phyloP scores from a whole-genome alignment of 805 yeast species.

The Blastobotrys attinorum region DNA sequence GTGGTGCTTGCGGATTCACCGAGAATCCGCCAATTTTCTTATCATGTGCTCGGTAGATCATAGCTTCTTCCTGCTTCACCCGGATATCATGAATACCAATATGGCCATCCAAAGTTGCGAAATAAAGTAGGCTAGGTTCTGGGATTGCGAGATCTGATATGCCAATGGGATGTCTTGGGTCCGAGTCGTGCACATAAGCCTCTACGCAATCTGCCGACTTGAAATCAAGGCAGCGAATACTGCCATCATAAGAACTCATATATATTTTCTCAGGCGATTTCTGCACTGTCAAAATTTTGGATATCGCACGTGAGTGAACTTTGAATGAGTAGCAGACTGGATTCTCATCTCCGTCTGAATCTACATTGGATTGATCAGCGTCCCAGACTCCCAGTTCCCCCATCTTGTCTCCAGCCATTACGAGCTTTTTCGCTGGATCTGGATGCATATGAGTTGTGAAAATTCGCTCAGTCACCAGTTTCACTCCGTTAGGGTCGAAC shows the following conservation, averaged over 20 bases:
- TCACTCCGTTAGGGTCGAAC: constrained; percentile 63
- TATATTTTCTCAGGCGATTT: constrained; percentile 47
- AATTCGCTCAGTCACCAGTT: constrained; percentile 59
- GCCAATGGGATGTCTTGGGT: constrained; percentile 43
- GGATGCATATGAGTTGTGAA: constrained; percentile 77
- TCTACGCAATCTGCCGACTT: constrained; percentile 52
- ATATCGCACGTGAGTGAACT: constrained; percentile 68
- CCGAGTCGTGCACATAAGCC: constrained; percentile 46
- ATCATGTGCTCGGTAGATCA: constrained; percentile 60
- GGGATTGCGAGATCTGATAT: constrained; percentile 66
- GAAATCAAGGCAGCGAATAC: constrained; percentile 66
- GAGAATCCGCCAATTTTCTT: constrained; percentile 89
- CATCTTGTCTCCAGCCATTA: constrained; percentile 82
- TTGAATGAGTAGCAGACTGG: constrained; percentile 53
- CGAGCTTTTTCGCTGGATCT: constrained; percentile 46
- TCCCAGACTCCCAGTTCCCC: constrained; percentile 91
- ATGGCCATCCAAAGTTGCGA: constrained; percentile 75
- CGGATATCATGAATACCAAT: constrained; percentile 71
- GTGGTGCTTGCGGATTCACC: constrained; percentile 57
- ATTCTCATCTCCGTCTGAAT: constrained; percentile 26
- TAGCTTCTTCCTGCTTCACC: constrained; percentile 30
- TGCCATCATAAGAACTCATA: constrained; percentile 82
- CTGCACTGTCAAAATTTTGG: constrained; percentile 50
- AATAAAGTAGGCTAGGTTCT: constrained; percentile 50
- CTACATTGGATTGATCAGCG: constrained; percentile 33